These are phyloP conservation scores for Talaromyces wortmannii DNA, from an alignment of 495 filamentous ascomycete species.

Conservation along the genomic window DNA sequence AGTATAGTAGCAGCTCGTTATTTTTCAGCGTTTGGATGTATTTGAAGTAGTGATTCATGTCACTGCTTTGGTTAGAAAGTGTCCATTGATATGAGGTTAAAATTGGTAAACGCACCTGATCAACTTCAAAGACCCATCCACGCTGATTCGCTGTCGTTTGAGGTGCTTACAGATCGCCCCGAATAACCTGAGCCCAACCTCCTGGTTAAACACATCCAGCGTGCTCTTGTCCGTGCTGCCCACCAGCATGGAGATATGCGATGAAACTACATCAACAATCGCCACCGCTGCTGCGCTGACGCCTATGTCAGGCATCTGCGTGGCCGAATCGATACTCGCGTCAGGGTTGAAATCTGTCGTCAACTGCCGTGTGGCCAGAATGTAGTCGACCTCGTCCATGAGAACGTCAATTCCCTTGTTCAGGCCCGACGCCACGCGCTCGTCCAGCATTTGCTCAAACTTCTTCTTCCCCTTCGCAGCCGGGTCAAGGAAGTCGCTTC, in stretches of 20 bases:
- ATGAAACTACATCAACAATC: constrained; percentile 76
- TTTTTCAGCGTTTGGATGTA: constrained; percentile 80
- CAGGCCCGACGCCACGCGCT: constrained; percentile 89
- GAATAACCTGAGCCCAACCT: constrained; percentile 90
- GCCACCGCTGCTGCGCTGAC: constrained; percentile 69
- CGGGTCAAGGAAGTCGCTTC: constrained; percentile 90
- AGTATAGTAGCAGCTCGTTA: constrained; percentile 77
- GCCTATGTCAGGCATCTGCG: constrained; percentile 64
- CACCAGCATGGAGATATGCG: constrained; percentile 83
- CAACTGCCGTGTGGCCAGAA: constrained; percentile 81
- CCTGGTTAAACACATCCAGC: constrained; percentile 97
- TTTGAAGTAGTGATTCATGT: constrained; percentile 89
- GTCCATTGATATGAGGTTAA: too few relatives aligned
- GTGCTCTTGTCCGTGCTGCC: constrained; percentile 96
- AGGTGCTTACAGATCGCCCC: constrained; percentile 90
- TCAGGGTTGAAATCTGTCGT: constrained; percentile 88
- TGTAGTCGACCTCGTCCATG: constrained; percentile 96
- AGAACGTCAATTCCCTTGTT: constrained; percentile 97
- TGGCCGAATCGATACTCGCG: constrained; percentile 33
- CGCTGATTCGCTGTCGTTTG: constrained; percentile 87
- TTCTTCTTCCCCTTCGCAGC: constrained; percentile 92
- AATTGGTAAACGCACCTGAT: constrained; percentile 54
- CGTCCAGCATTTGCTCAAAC: constrained; percentile 98
- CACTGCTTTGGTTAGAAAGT: constrained; percentile 38
- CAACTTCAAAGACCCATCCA: constrained; percentile 83